phyloP scores from a whole-genome alignment of 2,329 filamentous ascomycete genomes.

The Beauveria sp. region DNA sequence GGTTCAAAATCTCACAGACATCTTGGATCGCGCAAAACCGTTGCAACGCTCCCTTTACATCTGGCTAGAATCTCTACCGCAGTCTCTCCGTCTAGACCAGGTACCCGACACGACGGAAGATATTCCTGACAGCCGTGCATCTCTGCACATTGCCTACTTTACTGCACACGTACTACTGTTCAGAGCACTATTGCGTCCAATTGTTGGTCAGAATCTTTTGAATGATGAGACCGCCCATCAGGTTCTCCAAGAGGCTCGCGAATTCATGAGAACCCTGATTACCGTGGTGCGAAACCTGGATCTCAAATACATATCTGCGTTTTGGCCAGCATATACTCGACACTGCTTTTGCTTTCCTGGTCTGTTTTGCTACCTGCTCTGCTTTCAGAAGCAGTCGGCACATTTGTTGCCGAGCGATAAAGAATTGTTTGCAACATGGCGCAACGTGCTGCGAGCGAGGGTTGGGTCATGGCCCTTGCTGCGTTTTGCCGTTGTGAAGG shows the following conservation, averaged over 20 bases:
- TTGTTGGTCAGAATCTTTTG: not conserved
- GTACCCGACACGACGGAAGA: constrained; percentile 2
- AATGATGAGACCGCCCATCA: not conserved
- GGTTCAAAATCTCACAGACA: constrained; percentile 5
- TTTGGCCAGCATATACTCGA: constrained; percentile 16
- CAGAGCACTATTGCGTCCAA: constrained; percentile 13
- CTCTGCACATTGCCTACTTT: constrained; percentile 13
- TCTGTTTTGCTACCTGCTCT: constrained; percentile 16
- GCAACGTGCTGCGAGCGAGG: constrained; percentile 15
- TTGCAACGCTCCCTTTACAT: constrained; percentile 11
- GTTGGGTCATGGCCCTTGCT: constrained; percentile 17
- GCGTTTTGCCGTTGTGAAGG: constrained; percentile 17
- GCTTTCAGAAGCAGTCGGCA: constrained; percentile 12
- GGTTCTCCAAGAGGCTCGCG: constrained; percentile 14
- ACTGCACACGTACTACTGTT: constrained; percentile 13
- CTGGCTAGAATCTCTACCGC: constrained; percentile 12
- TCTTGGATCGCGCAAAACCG: constrained; percentile 5
- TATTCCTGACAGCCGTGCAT: constrained; percentile 11
- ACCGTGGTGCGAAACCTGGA: constrained; percentile 14
- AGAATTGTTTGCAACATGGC: constrained; percentile 14
- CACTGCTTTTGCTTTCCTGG: constrained; percentile 16
- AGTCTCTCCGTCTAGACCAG: constrained; percentile 6
- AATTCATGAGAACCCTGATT: constrained; percentile 13
- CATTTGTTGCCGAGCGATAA: constrained; percentile 8
- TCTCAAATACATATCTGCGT: constrained; percentile 14